A percentile compares a stretch with the other conserved stretches of the same genome.
Conservation (phyloP, 2,329 filamentous ascomycete genomes). For the Scortechinia acanthostroma region DNA sequence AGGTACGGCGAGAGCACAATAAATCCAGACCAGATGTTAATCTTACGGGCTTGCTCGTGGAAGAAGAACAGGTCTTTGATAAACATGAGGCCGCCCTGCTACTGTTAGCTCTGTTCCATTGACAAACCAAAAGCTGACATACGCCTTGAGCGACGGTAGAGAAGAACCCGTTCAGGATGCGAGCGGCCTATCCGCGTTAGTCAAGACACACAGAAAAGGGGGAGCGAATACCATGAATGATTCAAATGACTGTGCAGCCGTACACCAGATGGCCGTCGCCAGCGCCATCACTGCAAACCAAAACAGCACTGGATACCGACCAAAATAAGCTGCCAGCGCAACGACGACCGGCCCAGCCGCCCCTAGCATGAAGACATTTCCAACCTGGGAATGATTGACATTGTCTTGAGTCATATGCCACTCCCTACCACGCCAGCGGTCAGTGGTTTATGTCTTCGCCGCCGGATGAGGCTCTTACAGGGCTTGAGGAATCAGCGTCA, state of each 20-base stretch:
- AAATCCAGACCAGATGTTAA: conserved; percentile 35
- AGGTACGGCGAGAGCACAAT: conserved; percentile 31
- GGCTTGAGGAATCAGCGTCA: conserved; percentile 32
- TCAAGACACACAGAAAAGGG: background rate
- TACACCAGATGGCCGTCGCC: conserved; percentile 32
- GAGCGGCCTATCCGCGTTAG: conserved; percentile 15
- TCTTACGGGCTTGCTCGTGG: conserved; percentile 42
- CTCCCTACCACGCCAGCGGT: conserved; percentile 15
- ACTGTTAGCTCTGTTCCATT: conserved; percentile 15
- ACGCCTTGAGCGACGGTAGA: conserved; percentile 22
- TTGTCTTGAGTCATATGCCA: conserved; percentile 37
- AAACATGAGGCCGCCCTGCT: conserved; percentile 37
- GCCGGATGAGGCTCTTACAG: conserved; percentile 19
- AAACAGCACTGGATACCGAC: conserved; percentile 33
- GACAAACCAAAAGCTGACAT: conserved; percentile 7
- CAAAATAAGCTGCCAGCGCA: conserved; percentile 29
- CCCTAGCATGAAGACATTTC: conserved; percentile 42
- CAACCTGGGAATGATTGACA: conserved; percentile 40
- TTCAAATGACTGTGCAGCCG: conserved; percentile 30
- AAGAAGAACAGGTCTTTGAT: conserved; percentile 55
- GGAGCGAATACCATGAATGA: conserved; percentile 31
- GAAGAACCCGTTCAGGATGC: conserved; percentile 39
- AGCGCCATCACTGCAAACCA: conserved; percentile 26
- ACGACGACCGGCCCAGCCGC: conserved; percentile 27
- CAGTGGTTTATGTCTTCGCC: too few relatives aligned